Evolutionary conservation across 176 grass and related monocot genomes (phyloP), one percentile per base, ranked within the genome.

Genomic region (Canna indica): DNA sequence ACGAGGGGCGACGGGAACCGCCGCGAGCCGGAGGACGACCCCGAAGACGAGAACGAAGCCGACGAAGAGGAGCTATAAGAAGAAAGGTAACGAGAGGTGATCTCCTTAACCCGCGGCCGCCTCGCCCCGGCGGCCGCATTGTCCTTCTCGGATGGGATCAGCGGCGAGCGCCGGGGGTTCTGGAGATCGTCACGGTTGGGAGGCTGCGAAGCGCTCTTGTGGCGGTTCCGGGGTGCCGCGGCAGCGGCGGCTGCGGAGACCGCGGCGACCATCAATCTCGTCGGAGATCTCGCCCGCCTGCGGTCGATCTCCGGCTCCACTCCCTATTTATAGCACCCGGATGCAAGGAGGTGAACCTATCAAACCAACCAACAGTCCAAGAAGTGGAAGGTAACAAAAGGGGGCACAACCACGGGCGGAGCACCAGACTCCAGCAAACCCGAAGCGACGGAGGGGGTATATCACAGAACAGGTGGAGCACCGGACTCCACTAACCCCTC

Each of bases 121-220:
- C 82, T 69, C 52, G 44, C 22, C 16, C 71, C 27, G 9, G 59
- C 77, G 33, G 47, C 67, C 0, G 78, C 83, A 73, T 77, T 81
- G 73, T 75, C 62, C 68, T 77, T 85, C n/a, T 85, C 83, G 5
- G 83, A 81, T 24, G 78, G 83, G 29, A 75, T 81, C 27, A 85
- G 67, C 20, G 83, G 83, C 1, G 73, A 60, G 28, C 83, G 83
- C 47, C 31, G 65, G 56, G 68, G 68, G 16, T 16, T 48, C 13
- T 28, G 68, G 42, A 32, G 24, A 18, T 70, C 68, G 8, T 38
- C 63, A n/a, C 63, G 63, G 25, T 25, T 36, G 11, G 35, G 34
- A 66, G 16, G 0, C 7, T 18, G 34, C 16, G 63, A 18, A 10
- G 34, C 4, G 20, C 35, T 66, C 34, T 75, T 76, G 47, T 75